Base-by-base conservation (phyloP, 495 filamentous ascomycete genomes). In the Poronia punctata region DNA sequence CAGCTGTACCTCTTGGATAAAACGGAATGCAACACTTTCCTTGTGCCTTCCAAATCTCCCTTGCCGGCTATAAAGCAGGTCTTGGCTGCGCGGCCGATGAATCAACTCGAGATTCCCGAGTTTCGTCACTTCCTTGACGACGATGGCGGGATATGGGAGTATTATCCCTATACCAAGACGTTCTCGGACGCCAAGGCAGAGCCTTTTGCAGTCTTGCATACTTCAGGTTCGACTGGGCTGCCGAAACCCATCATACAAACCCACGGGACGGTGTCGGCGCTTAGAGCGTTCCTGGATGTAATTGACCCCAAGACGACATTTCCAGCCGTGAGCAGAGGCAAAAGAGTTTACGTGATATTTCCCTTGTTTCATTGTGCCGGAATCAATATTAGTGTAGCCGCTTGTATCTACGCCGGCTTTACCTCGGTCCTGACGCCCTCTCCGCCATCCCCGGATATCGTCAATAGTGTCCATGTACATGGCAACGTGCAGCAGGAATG, bases 171-270 rank as follows among this genome's bases (percentile, higher is more conserved):
- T 49, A 45, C 53, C 20, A 59, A 58, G 45, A 62, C 52, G 0
- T 69, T 60, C 24, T 56, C 63, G 14, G 48, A 64, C 22, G 61
- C 54, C 1, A 49, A 54, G 35, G 57, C 66, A 43, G 61, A 74
- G 8, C 64, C 61, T 0, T 49, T 65, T 3, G 28, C 71, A 4
- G 50, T 76, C 15, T 48, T 79, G 14, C 77, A 81, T 45, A 78
- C 76, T 11, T 76, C 72, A 8, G 77, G 77, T 7, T 72, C 70
- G 20, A 78, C 76, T 4, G 76, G 66, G 0, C 37, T 64, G 7
- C 67, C 75, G 0, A 79, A 78, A 47, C 68, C 68, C 1, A 60
- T 80, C 3, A 50, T 61, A 5, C 56, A 62, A 20, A 64, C 62
- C 1, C 66, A 76, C 15, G 70, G 66, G 16, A 71, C 61, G 37